Evolutionary conservation across 2,329 filamentous ascomycete genomes (phyloP).

Genomic region (Trichoderma asperellum): DNA sequence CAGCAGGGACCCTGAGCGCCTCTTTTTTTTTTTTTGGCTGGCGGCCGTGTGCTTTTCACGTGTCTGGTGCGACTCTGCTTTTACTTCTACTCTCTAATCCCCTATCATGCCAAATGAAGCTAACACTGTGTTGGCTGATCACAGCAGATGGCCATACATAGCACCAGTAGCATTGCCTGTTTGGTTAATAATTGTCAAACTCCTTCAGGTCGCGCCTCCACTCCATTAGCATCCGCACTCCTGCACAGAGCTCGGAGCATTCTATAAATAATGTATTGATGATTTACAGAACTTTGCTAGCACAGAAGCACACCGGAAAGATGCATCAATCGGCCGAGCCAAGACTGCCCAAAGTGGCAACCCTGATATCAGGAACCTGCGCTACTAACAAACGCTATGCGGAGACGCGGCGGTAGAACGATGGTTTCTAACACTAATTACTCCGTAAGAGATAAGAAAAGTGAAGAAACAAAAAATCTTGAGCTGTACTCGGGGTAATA

Average conservation of each 20-base stretch:
- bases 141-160: background rate
- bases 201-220: conserved; percentile 13
- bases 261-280: background rate
- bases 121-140: background rate
- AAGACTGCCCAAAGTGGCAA: conserved; percentile 11
- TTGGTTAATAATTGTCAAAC: background rate
- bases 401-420: background rate
- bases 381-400: background rate
- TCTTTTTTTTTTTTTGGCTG: background rate
- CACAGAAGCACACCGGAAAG: background rate
- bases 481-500: background rate
- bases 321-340: background rate
- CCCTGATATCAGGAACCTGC: background rate
- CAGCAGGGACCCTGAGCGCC: background rate
- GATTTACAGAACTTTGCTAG: background rate
- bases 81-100: background rate
- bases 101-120: background rate
- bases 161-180: background rate
- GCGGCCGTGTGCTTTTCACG: background rate
- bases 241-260: background rate
- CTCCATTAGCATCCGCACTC: conserved; percentile 5
- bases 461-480: background rate
- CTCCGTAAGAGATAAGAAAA: background rate
- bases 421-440: background rate
- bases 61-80: background rate